Evolutionary conservation across 2,329 filamentous ascomycete species (phyloP).

Genomic region (Emergomyces pasteurianus): DNA sequence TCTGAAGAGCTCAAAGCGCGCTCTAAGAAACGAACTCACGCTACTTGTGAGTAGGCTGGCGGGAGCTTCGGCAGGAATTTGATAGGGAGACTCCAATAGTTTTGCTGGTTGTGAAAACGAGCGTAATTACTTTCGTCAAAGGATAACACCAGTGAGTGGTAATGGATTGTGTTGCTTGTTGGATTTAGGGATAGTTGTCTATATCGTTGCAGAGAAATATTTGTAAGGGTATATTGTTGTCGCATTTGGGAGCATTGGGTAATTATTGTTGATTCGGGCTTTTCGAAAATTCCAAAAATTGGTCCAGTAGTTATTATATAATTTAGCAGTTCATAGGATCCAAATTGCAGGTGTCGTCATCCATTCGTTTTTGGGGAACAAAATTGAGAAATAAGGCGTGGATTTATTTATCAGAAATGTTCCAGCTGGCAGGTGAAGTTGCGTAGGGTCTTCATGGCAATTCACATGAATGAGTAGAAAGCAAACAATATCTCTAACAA

Average conservation of each 20-base stretch:
- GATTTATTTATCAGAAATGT: not conserved
- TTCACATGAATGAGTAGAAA: not conserved
- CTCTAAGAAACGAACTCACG: constrained; percentile 10
- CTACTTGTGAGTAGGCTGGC: not conserved
- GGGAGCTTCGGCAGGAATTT: not conserved
- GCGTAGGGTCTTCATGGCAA: not conserved
- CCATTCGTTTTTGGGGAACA: not conserved
- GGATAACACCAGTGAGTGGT: not conserved
- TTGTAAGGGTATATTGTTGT: not conserved
- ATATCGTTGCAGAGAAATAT: not conserved
- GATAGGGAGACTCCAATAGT: not conserved
- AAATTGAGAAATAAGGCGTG: not conserved
- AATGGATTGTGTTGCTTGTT: not conserved
- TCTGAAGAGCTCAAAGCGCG: constrained; percentile 25
- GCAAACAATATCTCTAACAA: not conserved
- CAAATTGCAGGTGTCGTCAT: not conserved
- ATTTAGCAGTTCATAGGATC: not conserved
- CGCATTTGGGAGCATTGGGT: not conserved
- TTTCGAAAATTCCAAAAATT: not conserved
- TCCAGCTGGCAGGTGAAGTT: not conserved
- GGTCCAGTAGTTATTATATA: not conserved
- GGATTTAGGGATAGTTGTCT: not conserved
- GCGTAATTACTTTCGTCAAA: not conserved
- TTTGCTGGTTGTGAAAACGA: not conserved
- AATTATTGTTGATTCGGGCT: not conserved